Conservation (phyloP, 495 filamentous ascomycete species). For the Penicillium dipodomyicola region DNA sequence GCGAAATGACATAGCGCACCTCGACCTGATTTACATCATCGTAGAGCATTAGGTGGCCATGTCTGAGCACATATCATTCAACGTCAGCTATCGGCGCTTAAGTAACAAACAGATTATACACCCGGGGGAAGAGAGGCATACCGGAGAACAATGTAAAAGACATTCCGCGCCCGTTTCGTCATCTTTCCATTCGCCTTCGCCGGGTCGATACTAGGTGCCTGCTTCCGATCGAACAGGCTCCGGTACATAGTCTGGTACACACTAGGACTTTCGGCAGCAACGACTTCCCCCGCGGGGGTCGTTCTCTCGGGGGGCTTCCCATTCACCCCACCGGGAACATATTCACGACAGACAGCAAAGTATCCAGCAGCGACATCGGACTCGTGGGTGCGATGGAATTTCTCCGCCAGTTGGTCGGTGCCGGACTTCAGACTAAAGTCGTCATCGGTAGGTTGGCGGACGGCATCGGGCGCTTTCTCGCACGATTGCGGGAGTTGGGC, state of each 20-base stretch:
- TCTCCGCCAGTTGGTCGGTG: constrained; percentile 51
- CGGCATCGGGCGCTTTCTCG: constrained; percentile 33
- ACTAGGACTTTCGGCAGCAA: constrained; percentile 75
- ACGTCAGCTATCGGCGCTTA: constrained; percentile 19
- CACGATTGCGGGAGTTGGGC: constrained; percentile 38
- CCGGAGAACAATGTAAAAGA: constrained; percentile 93
- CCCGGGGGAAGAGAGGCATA: constrained; percentile 37
- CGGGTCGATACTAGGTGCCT: constrained; percentile 50
- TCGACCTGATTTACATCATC: constrained; percentile 87
- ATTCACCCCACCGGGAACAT: constrained; percentile 83
- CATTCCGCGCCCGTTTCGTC: constrained; percentile 73
- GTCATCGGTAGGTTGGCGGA: constrained; percentile 44
- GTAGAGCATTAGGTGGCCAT: constrained; percentile 96
- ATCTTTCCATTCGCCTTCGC: constrained; percentile 54
- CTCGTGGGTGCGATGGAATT: constrained; percentile 59
- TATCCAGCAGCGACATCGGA: constrained; percentile 88
- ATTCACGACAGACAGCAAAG: constrained; percentile 93
- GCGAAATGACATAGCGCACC: constrained; percentile 89
- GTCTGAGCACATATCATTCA: constrained; percentile 50
- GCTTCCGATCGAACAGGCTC: constrained; percentile 88
- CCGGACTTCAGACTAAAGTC: constrained; percentile 48
- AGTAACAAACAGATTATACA: background rate
- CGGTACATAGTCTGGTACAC: constrained; percentile 98
- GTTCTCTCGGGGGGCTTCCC: constrained; percentile 85
- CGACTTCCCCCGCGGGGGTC: constrained; percentile 71